Conservation (phyloP, 192 early-diverging fungal genomes). For the Diversispora eburnea region DNA sequence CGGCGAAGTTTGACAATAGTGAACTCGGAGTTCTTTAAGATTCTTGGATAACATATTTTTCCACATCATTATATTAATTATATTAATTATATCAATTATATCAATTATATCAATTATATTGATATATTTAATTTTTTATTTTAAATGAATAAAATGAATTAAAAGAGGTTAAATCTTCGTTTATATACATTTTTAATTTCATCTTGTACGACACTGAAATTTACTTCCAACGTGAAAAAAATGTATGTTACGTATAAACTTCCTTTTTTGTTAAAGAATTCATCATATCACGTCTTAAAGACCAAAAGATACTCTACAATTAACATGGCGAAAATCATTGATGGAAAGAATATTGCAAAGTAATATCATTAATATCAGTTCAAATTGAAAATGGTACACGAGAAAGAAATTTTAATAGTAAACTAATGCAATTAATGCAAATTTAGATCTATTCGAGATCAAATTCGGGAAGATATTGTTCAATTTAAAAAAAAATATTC, state of each 20-base stretch:
- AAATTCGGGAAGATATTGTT: slow-evolving; percentile 66
- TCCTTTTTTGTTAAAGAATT: not conserved
- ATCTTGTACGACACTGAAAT: too few relatives aligned
- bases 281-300: not conserved
- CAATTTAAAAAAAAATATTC: slow-evolving; percentile 60
- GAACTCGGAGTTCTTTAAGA: slow-evolving; percentile 87
- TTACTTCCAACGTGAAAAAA: too few relatives aligned
- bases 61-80: slow-evolving; percentile 29
- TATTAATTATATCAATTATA: too few relatives aligned
- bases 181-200: too few relatives aligned
- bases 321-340: slow-evolving; percentile 56
- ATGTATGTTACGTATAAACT: not conserved
- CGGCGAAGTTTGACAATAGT: slow-evolving; percentile 77
- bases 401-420: not conserved
- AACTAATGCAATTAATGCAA: not conserved
- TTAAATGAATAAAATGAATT: too few relatives aligned
- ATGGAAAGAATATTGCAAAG: slow-evolving; percentile 80
- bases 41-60: slow-evolving; percentile 48
- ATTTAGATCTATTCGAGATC: slow-evolving; percentile 62
- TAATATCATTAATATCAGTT: slow-evolving; percentile 32
- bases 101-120: not conserved
- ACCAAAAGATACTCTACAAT: not conserved
- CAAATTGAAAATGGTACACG: not conserved
- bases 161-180: too few relatives aligned
- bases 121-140: too few relatives aligned